Base-by-base conservation (phyloP, 2,329 filamentous ascomycete species). In the Phialophora macrospora region DNA sequence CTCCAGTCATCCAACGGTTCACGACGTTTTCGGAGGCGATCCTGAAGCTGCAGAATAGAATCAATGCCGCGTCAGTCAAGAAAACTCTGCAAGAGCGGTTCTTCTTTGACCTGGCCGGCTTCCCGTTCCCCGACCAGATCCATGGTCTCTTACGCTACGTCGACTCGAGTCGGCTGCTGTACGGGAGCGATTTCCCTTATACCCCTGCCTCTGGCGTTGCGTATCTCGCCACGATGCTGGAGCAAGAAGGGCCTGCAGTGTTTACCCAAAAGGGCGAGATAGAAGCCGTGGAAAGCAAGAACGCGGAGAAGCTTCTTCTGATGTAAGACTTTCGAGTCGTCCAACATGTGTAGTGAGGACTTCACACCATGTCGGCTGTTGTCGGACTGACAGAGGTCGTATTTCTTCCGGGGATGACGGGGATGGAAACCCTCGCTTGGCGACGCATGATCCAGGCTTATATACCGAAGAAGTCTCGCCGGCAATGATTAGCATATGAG, bases 1-100 rank as follows among this genome's bases (percentile, higher is more conserved):
- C 81, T 14, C 66, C 66, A 0, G 17, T 69, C 14, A 64, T 69
- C 34, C 30, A 32, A 28, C 62, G 67, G 4, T 58, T 58, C 22
- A 32, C 55, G 12, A 20, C 26, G 12, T 58, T 56, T 22, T 20
- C n/a, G 4, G 5, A 20, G 12, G 55, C 24, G 17, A 63, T 63
- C 54, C 60, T 49, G 28, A 32, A 48, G 28, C 28, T 63, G 11
- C 52, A 63, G 38, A 24, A 49, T 11, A 41, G 48, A 12, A 48
- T 64, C 55, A 60, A 12, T 28, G 34, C 55, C 17, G 62, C 24
- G 8, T 55, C 49, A 20, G 62, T 64, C 3, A 64, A 54, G 46
- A n/a, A 38, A 22, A 38, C 41, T 12, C 49, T 64, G 55, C 38
- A 34, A 46, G 54, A 26, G 9, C 49, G 58, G 11, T 64, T 64